These are phyloP conservation scores for Pueraria montana DNA, from an alignment of 306 rosid species.

Conservation along the genomic window DNA sequence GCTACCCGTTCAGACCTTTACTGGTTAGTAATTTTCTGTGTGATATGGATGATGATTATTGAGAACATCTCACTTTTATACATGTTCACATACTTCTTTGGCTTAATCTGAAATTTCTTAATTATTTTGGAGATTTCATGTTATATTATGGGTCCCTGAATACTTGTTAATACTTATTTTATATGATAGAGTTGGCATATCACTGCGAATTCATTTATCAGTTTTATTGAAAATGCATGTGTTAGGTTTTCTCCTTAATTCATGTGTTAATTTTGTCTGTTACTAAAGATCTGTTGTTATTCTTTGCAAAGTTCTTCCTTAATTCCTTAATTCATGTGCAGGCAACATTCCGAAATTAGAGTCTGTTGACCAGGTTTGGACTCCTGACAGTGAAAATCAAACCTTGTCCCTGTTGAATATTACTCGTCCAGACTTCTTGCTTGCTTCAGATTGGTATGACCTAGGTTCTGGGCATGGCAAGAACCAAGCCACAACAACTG, in stretches of 20 bases:
- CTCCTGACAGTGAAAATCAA: constrained; percentile 61
- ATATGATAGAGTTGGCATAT: constrained; percentile 5
- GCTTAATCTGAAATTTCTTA: constrained; percentile 11
- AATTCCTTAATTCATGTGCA: constrained; percentile 50
- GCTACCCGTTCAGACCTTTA: constrained; percentile 55
- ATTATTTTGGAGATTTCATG: constrained; percentile 20
- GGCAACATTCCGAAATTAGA: constrained; percentile 71
- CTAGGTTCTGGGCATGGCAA: constrained; percentile 53
- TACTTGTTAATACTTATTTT: constrained; percentile 15
- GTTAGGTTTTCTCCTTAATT: constrained; percentile 26
- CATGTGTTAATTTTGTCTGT: neutral
- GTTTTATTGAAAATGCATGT: constrained; percentile 3
- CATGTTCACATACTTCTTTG: constrained; percentile 20
- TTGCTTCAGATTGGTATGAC: constrained; percentile 76
- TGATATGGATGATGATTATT: constrained; percentile 21
- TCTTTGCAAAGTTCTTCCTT: neutral
- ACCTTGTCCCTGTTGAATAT: constrained; percentile 31
- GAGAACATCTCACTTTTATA: neutral
- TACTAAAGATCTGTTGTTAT: neutral
- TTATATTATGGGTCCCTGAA: neutral
- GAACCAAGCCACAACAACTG: constrained; percentile 49
- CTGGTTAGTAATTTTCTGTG: constrained; percentile 66
- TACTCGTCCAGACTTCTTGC: constrained; percentile 70
- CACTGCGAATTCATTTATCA: neutral
- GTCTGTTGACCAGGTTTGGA: constrained; percentile 61